phyloP scores from a whole-genome alignment of 192 early-diverging fungal species.

The Helicostylum pulchrum region DNA sequence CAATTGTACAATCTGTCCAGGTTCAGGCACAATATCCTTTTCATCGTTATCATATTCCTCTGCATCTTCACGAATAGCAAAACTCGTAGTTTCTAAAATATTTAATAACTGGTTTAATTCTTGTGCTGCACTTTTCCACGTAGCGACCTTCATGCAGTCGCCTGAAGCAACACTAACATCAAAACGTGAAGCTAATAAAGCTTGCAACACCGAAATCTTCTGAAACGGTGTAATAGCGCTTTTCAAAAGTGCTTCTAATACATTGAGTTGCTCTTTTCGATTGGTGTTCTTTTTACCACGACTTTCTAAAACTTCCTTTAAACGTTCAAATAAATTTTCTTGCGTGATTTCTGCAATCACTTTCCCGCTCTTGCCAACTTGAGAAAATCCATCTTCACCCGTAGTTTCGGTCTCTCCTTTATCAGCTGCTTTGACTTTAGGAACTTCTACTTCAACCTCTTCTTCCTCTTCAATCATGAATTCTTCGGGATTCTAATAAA shows the following conservation, averaged over 20 bases:
- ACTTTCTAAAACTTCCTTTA: conserved; percentile 72
- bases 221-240: conserved; percentile 71
- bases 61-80: conserved; percentile 65
- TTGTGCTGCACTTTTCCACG: conserved; percentile 73
- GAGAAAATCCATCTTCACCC: conserved; percentile 65
- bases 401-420: conserved; percentile 9
- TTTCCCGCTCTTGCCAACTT: conserved; percentile 67
- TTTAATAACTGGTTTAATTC: conserved; percentile 76
- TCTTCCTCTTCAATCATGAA: conserved; percentile 26
- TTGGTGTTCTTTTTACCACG: conserved; percentile 97
- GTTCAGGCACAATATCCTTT: conserved; percentile 51
- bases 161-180: conserved; percentile 67
- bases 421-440: conserved; percentile 34
- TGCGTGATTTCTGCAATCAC: conserved; percentile 54
- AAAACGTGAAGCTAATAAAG: conserved; percentile 83
- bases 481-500: conserved; percentile 34
- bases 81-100: conserved; percentile 72
- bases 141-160: conserved; percentile 73
- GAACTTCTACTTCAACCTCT: conserved; percentile 49
- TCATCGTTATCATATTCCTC: conserved; percentile 63
- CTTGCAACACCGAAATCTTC: conserved; percentile 77
- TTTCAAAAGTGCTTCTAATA: conserved; percentile 60
- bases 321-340: conserved; percentile 79
- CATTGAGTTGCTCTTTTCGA: conserved; percentile 67
- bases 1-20: conserved; percentile 54